Evolutionary conservation across 2,329 filamentous ascomycete species (phyloP), one percentile per base, ranked within the genome.

Genomic region (Trichophyton rubrum): DNA sequence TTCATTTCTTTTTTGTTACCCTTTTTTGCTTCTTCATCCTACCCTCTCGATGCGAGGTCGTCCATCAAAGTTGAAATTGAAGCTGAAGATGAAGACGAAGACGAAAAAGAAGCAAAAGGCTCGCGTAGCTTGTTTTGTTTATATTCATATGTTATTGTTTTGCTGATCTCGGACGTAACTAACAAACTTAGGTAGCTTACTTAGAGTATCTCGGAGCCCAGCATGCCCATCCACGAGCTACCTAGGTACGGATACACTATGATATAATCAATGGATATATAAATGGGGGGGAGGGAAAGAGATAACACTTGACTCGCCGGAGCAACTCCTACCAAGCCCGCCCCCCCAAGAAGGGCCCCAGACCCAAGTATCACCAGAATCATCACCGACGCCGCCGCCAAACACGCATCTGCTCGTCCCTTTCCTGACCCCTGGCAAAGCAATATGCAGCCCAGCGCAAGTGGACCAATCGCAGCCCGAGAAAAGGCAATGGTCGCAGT

Each of bases 101-200:
- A 27, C 27, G 27, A 38, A 3, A 8, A 22, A 17, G 45, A 51
- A 15, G 27, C 24, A 53, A 53, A 53, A n/a, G 5, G 47, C n/a
- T 22, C 20, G 43, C 4, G 43, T 47, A 51, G 45, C 45, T 51
- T 51, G 45, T 51, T 55, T 55, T 55, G 51, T 55, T 55, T 55
- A 55, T 55, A 43, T 43, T 6, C 40, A 43, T n/a, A 43, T 43
- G 51, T 38, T 55, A 55, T 38, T 55, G 51, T 55, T 55, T 55
- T 55, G 51, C 51, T 55, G 51, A 55, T 55, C 51, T 55, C 27
- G 51, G 51, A 55, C 51, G 20, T 27, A 22, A 20, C n/a, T 51
- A 33, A 35, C 47, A 33, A 55, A 27, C 27, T 53, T 27, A 27
- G 24, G 24, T 27, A 27, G 6, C 6, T 30, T 30, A 8, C 27